phyloP scores from a whole-genome alignment of 441 rosid species.

The Mallotus repandus region DNA sequence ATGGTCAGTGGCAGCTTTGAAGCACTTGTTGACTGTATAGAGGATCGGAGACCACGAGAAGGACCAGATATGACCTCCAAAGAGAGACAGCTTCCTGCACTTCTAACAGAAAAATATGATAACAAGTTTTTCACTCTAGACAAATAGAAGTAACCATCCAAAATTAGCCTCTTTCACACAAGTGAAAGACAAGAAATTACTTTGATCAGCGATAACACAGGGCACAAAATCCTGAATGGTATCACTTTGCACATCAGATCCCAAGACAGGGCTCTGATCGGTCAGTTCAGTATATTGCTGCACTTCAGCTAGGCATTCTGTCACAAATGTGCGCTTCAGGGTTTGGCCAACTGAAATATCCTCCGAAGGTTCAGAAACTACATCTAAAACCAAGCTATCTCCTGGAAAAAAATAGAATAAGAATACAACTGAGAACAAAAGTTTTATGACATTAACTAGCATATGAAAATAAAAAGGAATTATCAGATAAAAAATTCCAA shows the following conservation, averaged over 20 bases:
- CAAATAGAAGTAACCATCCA: conserved; percentile 22
- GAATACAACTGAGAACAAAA: conserved; percentile 5
- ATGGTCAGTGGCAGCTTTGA: conserved; percentile 76
- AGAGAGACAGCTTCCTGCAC: conserved; percentile 89
- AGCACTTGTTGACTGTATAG: conserved; percentile 54
- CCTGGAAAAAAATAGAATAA: conserved; percentile 35
- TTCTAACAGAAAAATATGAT: conserved; percentile 61
- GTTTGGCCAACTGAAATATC: conserved; percentile 66
- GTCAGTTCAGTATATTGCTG: conserved; percentile 37
- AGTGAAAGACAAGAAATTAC: conserved; percentile 51
- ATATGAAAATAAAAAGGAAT: conserved; percentile 2
- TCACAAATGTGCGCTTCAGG: conserved; percentile 42
- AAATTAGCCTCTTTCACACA: conserved; percentile 22
- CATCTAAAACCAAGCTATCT: conserved; percentile 62
- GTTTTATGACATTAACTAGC: conserved; percentile 16
- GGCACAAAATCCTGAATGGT: conserved; percentile 32
- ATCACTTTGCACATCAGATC: conserved; percentile 37
- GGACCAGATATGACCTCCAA: conserved; percentile 91
- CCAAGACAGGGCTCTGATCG: conserved; percentile 34
- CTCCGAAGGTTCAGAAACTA: conserved; percentile 55
- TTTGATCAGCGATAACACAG: conserved; percentile 44
- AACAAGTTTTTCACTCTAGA: conserved; percentile 43
- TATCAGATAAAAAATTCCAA: neutral
- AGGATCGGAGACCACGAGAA: conserved; percentile 54
- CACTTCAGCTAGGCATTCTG: conserved; percentile 42